Evolutionary conservation across 1,139 yeast genomes (phyloP).

Genomic region (Taphrina wiesneri): DNA sequence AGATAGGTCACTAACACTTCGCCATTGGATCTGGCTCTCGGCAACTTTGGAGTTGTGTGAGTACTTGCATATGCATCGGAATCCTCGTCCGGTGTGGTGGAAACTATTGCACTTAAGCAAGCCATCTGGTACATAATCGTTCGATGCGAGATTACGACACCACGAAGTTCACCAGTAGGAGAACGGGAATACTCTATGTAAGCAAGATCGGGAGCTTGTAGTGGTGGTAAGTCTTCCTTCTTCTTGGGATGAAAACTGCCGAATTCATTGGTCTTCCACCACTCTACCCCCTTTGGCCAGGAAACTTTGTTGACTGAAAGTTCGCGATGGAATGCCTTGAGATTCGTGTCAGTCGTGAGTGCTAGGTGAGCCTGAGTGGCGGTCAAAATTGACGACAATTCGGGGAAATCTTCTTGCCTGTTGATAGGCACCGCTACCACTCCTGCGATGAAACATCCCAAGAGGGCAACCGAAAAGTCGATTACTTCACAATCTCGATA

Average conservation of each 20-base stretch:
- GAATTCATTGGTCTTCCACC: constrained; percentile 87
- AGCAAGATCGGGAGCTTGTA: constrained; percentile 76
- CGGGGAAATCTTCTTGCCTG: constrained; percentile 39
- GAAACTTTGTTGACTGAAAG: constrained; percentile 51
- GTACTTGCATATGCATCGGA: constrained; percentile 6
- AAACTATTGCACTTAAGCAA: constrained; percentile 66
- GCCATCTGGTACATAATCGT: constrained; percentile 88
- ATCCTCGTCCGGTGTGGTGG: constrained; percentile 47
- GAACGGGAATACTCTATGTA: constrained; percentile 90
- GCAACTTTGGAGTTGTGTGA: constrained; percentile 16
- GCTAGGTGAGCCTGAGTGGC: constrained; percentile 76
- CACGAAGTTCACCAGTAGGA: constrained; percentile 87
- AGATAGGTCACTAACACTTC: constrained; percentile 62
- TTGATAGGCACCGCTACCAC: constrained; percentile 85
- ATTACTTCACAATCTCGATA: constrained; percentile 82
- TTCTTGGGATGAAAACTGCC: constrained; percentile 66
- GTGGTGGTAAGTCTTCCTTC: constrained; percentile 63
- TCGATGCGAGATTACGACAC: constrained; percentile 88
- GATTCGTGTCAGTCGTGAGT: constrained; percentile 75
- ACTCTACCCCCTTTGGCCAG: constrained; percentile 63
- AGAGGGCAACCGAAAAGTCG: constrained; percentile 79
- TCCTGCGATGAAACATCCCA: constrained; percentile 92
- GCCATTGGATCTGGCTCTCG: constrained; percentile 16
- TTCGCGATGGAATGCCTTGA: constrained; percentile 66
- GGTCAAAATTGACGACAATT: constrained; percentile 57